Conservation (phyloP, 2,329 filamentous ascomycete species). For the Aureobasidium sp. region DNA sequence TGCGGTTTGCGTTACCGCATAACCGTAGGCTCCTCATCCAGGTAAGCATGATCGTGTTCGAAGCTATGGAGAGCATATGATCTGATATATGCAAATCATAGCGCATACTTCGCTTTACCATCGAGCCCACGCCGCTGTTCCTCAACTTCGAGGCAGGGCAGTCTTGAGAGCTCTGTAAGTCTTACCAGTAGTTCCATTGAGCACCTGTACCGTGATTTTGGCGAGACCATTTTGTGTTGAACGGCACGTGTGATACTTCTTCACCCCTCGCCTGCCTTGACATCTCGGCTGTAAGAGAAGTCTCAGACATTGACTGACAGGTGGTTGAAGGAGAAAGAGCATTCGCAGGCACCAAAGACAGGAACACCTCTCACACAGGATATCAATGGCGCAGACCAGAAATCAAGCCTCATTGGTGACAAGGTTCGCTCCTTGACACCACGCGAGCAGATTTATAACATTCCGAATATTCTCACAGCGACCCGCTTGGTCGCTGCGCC, state of each 20-base stretch:
- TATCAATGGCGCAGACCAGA: slow-evolving; percentile 24
- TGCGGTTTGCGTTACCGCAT: not conserved
- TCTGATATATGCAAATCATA: not conserved
- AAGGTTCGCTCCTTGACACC: slow-evolving; percentile 31
- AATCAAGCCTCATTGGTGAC: slow-evolving; percentile 25
- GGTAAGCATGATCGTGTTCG: not conserved
- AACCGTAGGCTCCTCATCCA: not conserved
- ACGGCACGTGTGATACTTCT: not conserved
- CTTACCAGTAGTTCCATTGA: not conserved
- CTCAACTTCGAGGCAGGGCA: not conserved
- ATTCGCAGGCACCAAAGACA: not conserved
- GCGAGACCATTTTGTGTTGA: not conserved
- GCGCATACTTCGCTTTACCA: not conserved
- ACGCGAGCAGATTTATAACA: slow-evolving; percentile 90
- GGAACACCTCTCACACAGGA: slow-evolving; percentile 21
- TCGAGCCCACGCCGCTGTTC: not conserved
- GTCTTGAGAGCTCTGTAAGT: not conserved
- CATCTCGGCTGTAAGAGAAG: no score
- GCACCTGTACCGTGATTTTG: not conserved
- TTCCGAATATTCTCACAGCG: slow-evolving; percentile 91
- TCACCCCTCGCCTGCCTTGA: not conserved
- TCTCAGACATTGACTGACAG: not conserved
- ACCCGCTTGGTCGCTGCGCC: slow-evolving; percentile 79
- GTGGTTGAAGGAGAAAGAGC: not conserved
- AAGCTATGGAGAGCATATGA: not conserved